Evolutionary conservation across 2,329 filamentous ascomycete species (phyloP).

Genomic region (Chaetothyriales sp.): DNA sequence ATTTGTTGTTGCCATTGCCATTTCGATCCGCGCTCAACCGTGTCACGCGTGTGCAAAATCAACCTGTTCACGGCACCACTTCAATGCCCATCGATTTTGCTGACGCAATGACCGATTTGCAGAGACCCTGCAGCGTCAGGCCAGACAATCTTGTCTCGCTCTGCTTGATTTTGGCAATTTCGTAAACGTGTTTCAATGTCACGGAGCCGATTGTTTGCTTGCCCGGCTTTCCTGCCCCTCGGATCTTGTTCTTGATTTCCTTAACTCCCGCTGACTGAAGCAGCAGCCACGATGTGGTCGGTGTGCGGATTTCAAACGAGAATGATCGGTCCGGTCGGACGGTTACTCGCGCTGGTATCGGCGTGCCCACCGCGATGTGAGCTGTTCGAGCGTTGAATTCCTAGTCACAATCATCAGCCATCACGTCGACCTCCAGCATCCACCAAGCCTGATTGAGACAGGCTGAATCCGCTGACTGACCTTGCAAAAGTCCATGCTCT

Average conservation of each 20-base stretch:
- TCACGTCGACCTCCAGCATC: neutral
- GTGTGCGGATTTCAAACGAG: constrained; percentile 81
- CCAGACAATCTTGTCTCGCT: constrained; percentile 59
- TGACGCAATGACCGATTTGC: constrained; percentile 58
- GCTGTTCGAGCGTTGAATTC: constrained; percentile 94
- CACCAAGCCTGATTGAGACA: neutral
- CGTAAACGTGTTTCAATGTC: constrained; percentile 88
- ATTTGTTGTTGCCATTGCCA: neutral
- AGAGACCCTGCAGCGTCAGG: constrained; percentile 53
- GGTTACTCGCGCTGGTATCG: constrained; percentile 77
- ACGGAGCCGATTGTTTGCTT: constrained; percentile 69
- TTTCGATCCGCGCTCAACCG: neutral
- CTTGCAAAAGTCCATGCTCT: constrained; percentile 99
- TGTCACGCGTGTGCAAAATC: neutral
- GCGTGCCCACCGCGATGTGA: constrained; percentile 66
- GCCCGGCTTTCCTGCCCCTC: constrained; percentile 59
- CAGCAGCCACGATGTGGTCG: constrained; percentile 81
- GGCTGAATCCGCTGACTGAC: constrained; percentile 33
- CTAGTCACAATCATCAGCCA: constrained; percentile 31
- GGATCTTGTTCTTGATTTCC: constrained; percentile 54
- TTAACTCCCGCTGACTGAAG: constrained; percentile 67
- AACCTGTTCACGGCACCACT: constrained; percentile 42
- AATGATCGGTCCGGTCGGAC: constrained; percentile 90
- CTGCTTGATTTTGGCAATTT: constrained; percentile 95
- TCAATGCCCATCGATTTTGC: constrained; percentile 61